Evolutionary conservation across 139 green algal genomes (phyloP).

Genomic region (Trebouxia sp.): DNA sequence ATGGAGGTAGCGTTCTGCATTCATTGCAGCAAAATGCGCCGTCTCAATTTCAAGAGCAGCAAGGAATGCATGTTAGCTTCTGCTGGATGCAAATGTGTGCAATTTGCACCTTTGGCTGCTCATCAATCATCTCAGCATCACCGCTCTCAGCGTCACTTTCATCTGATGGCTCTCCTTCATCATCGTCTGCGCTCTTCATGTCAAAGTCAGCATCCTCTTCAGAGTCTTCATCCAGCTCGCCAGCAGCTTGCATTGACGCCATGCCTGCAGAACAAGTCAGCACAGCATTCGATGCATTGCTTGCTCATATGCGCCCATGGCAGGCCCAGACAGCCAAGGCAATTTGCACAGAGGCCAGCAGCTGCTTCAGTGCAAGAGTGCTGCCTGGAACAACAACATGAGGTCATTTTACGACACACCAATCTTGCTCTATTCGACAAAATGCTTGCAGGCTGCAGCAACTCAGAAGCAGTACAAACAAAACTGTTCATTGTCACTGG

Average conservation of each 20-base stretch:
- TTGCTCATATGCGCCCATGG: not conserved
- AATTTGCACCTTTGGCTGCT: not conserved
- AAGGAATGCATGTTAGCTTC: not conserved
- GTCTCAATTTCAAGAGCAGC: no score
- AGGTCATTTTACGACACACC: no score
- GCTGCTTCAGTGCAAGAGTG: no score
- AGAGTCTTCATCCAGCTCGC: conserved; percentile 48
- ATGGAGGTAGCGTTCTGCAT: no score
- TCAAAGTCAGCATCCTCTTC: conserved; percentile 65
- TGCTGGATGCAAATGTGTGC: not conserved
- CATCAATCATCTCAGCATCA: not conserved
- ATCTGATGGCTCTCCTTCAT: conserved; percentile 58
- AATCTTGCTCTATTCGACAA: no score
- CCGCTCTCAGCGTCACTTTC: conserved; percentile 17
- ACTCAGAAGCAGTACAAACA: no score
- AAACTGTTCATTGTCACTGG: no score
- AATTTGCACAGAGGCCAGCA: no score
- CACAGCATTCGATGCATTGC: not conserved
- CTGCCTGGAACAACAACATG: no score
- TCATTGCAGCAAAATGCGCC: no score
- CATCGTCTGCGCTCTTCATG: conserved; percentile 52
- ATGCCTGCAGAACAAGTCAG: conserved; percentile 28
- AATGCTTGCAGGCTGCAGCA: no score
- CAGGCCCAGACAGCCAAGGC: no score
- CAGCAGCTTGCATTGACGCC: conserved; percentile 30